phyloP scores from a whole-genome alignment of 208 protist species.

The Acanthamoeba culbertsoni region DNA sequence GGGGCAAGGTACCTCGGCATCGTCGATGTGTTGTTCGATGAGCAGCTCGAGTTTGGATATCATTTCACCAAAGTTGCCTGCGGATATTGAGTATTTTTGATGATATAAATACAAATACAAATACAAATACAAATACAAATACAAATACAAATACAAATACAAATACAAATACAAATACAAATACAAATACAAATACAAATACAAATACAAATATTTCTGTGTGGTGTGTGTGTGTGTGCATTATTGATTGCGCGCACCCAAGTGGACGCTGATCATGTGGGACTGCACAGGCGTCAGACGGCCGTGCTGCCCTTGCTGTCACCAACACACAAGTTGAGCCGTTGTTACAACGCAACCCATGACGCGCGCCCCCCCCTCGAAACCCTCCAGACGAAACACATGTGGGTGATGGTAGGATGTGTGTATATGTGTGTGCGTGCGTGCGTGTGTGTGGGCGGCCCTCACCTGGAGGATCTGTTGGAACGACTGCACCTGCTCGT shows the following conservation, averaged over 20 bases:
- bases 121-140: not conserved
- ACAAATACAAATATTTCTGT: not conserved
- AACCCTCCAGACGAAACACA: too few species aligned
- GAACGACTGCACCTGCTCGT: constrained; percentile 21
- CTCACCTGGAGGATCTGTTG: not conserved
- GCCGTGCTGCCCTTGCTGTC: not conserved
- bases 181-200: not conserved
- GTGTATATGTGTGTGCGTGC: not conserved
- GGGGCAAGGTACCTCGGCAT: not conserved
- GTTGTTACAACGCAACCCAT: too few species aligned
- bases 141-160: not conserved
- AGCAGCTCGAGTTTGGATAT: constrained; percentile 56
- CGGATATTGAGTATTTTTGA: not conserved
- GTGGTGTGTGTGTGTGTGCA: not conserved
- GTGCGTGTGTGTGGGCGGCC: not conserved
- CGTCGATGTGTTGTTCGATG: constrained; percentile 47
- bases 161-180: not conserved
- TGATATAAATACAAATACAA: not conserved
- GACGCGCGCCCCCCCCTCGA: too few species aligned
- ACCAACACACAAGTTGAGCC: too few species aligned
- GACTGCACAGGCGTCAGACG: not conserved
- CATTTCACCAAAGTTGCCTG: constrained; percentile 57
- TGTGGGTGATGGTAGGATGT: too few species aligned
- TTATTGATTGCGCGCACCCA: not conserved
- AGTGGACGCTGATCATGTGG: not conserved